Conservation (phyloP, 2,329 filamentous ascomycete species). For the Fusarium sterilihyphosum region DNA sequence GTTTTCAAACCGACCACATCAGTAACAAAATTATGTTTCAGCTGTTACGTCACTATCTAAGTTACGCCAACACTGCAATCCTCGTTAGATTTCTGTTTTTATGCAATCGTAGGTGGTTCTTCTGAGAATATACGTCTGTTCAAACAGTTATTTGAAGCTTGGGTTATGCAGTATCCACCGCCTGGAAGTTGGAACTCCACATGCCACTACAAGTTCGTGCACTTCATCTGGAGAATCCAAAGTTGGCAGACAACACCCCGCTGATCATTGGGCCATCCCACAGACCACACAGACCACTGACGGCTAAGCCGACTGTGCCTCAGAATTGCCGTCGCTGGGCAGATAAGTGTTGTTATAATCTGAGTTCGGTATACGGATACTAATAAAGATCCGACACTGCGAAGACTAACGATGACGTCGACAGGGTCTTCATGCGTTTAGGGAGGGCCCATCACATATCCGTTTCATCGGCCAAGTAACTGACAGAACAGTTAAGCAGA, state of each 20-base stretch:
- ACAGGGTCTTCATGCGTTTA: slow-evolving; percentile 6
- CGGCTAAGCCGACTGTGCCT: slow-evolving; percentile 41
- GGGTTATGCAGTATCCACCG: background rate
- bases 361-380: slow-evolving; percentile 7
- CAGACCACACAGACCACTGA: slow-evolving; percentile 28
- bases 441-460: slow-evolving; percentile 3
- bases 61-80: background rate
- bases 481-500: slow-evolving; percentile 1
- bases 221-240: slow-evolving; percentile 4
- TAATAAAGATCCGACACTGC: slow-evolving; percentile 15
- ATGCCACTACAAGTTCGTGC: background rate
- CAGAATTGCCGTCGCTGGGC: slow-evolving; percentile 21
- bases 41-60: slow-evolving; percentile 3
- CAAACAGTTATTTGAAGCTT: background rate
- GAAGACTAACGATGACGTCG: slow-evolving; percentile 20
- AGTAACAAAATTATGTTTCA: background rate
- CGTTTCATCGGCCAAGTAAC: slow-evolving; percentile 19
- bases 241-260: slow-evolving; percentile 23
- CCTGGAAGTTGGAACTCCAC: background rate
- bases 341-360: slow-evolving; percentile 4
- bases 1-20: background rate
- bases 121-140: background rate
- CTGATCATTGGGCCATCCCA: slow-evolving; percentile 33
- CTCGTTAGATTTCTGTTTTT: background rate
- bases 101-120: background rate